phyloP scores from a whole-genome alignment of 192 early-diverging fungal genomes.

The Lobosporangium transversale region DNA sequence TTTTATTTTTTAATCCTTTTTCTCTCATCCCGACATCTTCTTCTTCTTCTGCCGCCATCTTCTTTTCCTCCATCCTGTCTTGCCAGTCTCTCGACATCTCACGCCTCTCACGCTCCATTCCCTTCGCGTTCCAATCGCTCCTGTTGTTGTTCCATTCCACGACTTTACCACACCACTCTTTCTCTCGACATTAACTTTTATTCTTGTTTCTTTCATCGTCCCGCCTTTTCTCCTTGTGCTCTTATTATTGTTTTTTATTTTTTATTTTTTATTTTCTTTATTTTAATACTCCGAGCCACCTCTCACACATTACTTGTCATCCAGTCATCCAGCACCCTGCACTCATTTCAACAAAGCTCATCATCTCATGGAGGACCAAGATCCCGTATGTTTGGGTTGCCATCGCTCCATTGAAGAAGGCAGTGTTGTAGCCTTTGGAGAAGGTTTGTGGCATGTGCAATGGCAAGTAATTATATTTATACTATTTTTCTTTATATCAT shows the following conservation, averaged over 20 bases:
- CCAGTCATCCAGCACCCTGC: not conserved
- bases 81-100: not conserved
- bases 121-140: too few species aligned
- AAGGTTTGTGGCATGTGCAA: constrained; percentile 83
- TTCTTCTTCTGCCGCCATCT: not conserved
- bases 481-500: too few species aligned
- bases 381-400: constrained; percentile 77
- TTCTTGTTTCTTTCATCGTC: not conserved
- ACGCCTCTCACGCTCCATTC: not conserved
- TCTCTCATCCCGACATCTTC: not conserved
- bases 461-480: constrained; percentile 63
- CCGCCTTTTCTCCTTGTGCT: not conserved
- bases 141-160: too few species aligned
- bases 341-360: not conserved
- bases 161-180: too few species aligned
- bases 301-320: too few species aligned
- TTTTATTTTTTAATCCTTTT: not conserved
- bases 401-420: constrained; percentile 75
- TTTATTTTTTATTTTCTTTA: too few species aligned
- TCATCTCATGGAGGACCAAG: constrained; percentile 53
- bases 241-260: not conserved
- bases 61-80: not conserved
- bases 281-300: not conserved
- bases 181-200: too few species aligned
- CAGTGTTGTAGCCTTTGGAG: constrained; percentile 82